phyloP scores from a whole-genome alignment of 306 rosid genomes.

The Spatholobus suberectus region DNA sequence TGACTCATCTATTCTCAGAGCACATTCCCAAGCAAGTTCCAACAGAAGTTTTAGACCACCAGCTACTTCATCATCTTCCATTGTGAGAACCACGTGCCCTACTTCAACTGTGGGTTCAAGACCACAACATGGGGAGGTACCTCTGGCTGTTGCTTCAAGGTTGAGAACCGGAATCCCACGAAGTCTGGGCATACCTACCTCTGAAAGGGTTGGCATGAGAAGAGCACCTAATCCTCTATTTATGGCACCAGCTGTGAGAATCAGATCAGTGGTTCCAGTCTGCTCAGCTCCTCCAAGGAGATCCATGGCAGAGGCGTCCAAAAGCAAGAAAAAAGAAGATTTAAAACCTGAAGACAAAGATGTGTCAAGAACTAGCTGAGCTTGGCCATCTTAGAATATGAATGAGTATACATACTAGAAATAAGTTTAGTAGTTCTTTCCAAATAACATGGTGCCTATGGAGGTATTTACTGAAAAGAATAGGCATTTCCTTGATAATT shows the following conservation, averaged over 20 bases:
- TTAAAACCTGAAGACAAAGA: constrained; percentile 44
- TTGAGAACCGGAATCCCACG: constrained; percentile 53
- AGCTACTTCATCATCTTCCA: constrained; percentile 49
- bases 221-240: constrained; percentile 50
- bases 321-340: constrained; percentile 47
- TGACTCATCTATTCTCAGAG: constrained; percentile 40
- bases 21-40: constrained; percentile 49
- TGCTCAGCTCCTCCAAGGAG: constrained; percentile 86
- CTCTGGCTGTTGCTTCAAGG: constrained; percentile 53
- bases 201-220: constrained; percentile 47
- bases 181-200: constrained; percentile 43
- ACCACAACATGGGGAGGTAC: constrained; percentile 48
- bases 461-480: constrained; percentile 31
- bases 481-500: constrained; percentile 32
- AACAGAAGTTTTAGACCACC: constrained; percentile 53
- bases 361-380: constrained; percentile 50
- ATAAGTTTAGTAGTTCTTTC: constrained; percentile 31
- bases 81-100: constrained; percentile 47
- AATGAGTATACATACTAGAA: constrained; percentile 26
- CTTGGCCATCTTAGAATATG: constrained; percentile 53
- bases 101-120: constrained; percentile 48
- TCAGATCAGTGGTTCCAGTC: constrained; percentile 81
- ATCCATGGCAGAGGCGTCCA: constrained; percentile 39
- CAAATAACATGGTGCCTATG: constrained; percentile 39
- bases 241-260: constrained; percentile 82